Percentiles rank a stretch among this genome's conserved stretches.
These are phyloP conservation scores for Basidiobolus meristosporus DNA, from an alignment of 371 early-diverging fungal genomes.

Conservation along the genomic window DNA sequence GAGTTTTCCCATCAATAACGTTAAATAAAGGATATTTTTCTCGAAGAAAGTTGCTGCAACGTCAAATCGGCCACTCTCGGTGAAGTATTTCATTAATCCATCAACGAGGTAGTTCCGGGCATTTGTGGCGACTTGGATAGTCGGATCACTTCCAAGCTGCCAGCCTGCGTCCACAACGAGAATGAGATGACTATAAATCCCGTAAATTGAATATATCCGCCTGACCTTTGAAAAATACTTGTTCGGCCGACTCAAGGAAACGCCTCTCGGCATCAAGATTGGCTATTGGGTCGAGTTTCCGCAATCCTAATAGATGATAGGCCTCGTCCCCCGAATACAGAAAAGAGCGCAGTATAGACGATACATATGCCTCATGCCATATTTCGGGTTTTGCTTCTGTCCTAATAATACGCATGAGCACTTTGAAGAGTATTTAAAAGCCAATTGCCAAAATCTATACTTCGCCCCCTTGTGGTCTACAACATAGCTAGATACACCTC, in stretches of 20 bases:
- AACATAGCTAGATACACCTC: conserved; percentile 87
- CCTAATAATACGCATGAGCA: no score
- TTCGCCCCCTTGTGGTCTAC: conserved; percentile 63
- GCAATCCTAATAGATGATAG: conserved; percentile 67
- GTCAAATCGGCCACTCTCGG: conserved; percentile 53
- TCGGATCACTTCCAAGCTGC: conserved; percentile 87
- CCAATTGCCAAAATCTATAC: conserved; percentile 6
- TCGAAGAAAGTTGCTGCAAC: conserved; percentile 66
- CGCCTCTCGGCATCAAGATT: conserved; percentile 43
- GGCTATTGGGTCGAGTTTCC: conserved; percentile 70
- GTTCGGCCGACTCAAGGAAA: conserved; percentile 66
- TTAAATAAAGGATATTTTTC: conserved; percentile 12
- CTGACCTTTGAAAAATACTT: conserved; percentile 59
- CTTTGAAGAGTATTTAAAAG: background rate
- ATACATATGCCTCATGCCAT: conserved; percentile 82
- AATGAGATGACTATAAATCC: background rate
- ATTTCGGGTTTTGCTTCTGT: conserved; percentile 56
- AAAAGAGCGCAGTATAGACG: conserved; percentile 73
- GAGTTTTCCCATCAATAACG: background rate
- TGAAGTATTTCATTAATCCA: conserved; percentile 73
- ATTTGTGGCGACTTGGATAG: conserved; percentile 75
- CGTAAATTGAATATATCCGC: background rate
- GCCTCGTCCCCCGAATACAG: conserved; percentile 73
- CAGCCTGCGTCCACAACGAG: conserved; percentile 25
- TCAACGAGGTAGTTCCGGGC: conserved; percentile 68